Evolutionary conservation across 345 rosid genomes (phyloP).

Genomic region (Eucalyptus curtisii): DNA sequence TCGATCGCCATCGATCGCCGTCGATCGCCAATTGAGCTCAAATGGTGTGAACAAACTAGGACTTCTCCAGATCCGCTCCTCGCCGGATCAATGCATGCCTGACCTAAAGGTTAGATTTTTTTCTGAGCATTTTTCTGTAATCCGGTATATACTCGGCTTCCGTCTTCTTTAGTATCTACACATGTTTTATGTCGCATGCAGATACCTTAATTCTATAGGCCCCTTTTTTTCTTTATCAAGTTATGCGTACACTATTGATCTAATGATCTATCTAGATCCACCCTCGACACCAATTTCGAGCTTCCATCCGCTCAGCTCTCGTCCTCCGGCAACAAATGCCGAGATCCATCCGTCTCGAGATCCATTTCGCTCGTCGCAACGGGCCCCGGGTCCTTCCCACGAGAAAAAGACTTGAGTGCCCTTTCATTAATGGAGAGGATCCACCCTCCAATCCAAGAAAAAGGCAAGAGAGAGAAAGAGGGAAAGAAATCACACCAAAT

Average conservation of each 20-base stretch:
- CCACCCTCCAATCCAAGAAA: neutral
- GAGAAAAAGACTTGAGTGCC: accelerated
- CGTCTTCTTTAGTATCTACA: neutral
- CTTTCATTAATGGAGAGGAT: neutral
- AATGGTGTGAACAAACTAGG: neutral
- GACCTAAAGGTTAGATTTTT: neutral
- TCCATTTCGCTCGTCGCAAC: neutral
- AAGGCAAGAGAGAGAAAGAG: neutral
- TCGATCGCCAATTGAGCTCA: neutral
- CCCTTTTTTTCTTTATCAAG: neutral
- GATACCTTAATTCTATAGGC: neutral
- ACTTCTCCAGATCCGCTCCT: neutral
- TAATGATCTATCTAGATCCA: neutral
- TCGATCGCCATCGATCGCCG: neutral
- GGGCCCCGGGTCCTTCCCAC: neutral
- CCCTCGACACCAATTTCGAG: too few relatives aligned
- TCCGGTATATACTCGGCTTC: neutral
- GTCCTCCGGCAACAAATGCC: neutral
- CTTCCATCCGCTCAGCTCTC: neutral
- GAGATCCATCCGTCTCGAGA: neutral
- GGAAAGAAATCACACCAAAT: neutral
- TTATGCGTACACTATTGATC: neutral
- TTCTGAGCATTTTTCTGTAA: accelerated
- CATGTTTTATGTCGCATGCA: neutral
- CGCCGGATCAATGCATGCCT: accelerated